A percentile compares a stretch with the other conserved stretches of the same genome.
These are phyloP conservation scores for Penicillium sp. DNA, from an alignment of 2,329 filamentous ascomycete species.

Conservation along the genomic window DNA sequence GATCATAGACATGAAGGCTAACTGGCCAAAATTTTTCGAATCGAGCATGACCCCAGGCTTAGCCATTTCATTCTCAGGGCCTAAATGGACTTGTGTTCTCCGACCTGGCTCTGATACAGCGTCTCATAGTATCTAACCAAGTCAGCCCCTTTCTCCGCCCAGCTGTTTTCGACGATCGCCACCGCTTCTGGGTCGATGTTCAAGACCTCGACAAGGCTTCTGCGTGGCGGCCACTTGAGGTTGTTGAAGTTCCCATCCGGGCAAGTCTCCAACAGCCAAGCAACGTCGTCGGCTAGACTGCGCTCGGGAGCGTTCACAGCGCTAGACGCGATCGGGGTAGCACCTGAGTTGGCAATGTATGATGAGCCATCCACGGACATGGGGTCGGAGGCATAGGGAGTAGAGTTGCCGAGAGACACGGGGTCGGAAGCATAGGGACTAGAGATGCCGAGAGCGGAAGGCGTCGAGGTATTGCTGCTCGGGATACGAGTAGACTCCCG, in stretches of 20 bases:
- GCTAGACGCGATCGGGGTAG: not conserved
- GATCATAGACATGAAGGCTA: too few species aligned
- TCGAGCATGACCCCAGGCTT: too few species aligned
- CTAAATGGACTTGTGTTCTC: too few species aligned
- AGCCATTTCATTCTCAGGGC: too few species aligned
- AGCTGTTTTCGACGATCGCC: not conserved
- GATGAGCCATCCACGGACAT: conserved; percentile 7
- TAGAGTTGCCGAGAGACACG: not conserved
- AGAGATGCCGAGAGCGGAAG: conserved; percentile 6
- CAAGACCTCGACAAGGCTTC: conserved; percentile 10
- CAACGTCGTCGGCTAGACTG: conserved; percentile 16
- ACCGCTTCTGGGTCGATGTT: not conserved
- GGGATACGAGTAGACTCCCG: conserved; percentile 37
- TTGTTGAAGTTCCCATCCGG: conserved; percentile 27
- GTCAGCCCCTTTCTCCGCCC: not conserved
- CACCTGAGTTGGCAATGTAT: not conserved
- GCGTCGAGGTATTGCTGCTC: conserved; percentile 22
- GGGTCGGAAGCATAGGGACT: not conserved
- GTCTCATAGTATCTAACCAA: not conserved
- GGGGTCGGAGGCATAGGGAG: not conserved
- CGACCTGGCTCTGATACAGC: not conserved
- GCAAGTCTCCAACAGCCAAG: conserved; percentile 30
- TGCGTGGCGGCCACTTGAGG: conserved; percentile 24
- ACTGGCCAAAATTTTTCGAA: too few species aligned
- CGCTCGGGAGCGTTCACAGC: too few species aligned